These are phyloP conservation scores for Tylopilus microsporus DNA, from an alignment of 1,284 basidiomycete genomes.

Conservation along the genomic window DNA sequence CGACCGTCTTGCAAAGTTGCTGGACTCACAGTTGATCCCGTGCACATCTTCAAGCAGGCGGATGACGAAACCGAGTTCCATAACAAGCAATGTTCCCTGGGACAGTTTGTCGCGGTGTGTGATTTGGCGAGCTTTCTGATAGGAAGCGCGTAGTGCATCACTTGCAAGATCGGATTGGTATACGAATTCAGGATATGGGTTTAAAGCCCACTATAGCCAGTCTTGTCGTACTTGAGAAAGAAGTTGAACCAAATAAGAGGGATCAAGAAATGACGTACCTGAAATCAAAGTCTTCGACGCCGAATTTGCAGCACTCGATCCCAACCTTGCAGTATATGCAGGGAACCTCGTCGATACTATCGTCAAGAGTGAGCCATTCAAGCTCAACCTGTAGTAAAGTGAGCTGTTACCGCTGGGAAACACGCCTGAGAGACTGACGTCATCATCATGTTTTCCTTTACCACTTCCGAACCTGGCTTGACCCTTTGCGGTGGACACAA, in stretches of 20 bases:
- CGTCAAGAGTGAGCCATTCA: constrained; percentile 46
- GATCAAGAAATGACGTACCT: constrained; percentile 47
- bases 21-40: constrained; percentile 93
- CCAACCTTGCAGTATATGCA: constrained; percentile 87
- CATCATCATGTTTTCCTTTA: constrained; percentile 47
- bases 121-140: too few species aligned
- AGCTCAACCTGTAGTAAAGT: constrained; percentile 40
- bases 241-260: neutral
- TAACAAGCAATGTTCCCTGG: constrained; percentile 50
- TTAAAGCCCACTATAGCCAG: constrained; percentile 87
- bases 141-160: too few species aligned
- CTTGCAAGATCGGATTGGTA: constrained; percentile 57
- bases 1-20: constrained; percentile 92
- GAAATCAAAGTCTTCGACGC: constrained; percentile 99
- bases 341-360: constrained; percentile 63
- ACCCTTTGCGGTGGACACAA: constrained; percentile 48
- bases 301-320: constrained; percentile 98
- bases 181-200: constrained; percentile 98
- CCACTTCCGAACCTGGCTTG: constrained; percentile 82
- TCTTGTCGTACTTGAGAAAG: constrained; percentile 78
- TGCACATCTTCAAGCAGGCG: constrained; percentile 94
- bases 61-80: constrained; percentile 96
- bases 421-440: constrained; percentile 15
- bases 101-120: too few species aligned
- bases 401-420: neutral